Evolutionary conservation across 169 alveolate genomes (phyloP).

Genomic region (Cryptosporidium felis): DNA sequence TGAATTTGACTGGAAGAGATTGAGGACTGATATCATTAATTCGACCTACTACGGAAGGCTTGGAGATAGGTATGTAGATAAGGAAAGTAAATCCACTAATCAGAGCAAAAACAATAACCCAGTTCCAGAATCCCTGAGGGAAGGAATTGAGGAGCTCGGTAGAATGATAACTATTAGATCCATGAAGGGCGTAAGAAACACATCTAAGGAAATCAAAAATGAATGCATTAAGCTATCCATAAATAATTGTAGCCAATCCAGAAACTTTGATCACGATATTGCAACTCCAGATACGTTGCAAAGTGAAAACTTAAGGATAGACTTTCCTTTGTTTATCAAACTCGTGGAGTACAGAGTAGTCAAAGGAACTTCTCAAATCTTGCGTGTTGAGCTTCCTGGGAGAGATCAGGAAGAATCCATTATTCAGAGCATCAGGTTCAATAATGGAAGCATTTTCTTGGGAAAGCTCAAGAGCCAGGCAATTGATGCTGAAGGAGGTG

Average conservation of each 20-base stretch:
- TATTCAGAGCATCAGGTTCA: not conserved
- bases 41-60: slow-evolving; percentile 45
- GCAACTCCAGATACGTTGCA: not conserved
- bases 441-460: slow-evolving; percentile 18
- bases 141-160: slow-evolving; percentile 37
- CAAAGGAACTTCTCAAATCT: slow-evolving; percentile 53
- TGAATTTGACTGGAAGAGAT: slow-evolving; percentile 46
- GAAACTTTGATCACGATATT: not conserved
- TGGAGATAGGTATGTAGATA: not conserved
- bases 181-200: too few relatives aligned
- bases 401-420: slow-evolving; percentile 53
- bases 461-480: too few relatives aligned
- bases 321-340: slow-evolving; percentile 36
- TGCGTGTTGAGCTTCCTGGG: slow-evolving; percentile 23
- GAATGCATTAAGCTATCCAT: too few relatives aligned
- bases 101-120: not conserved
- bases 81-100: not conserved
- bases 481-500: too few relatives aligned
- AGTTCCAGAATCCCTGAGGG: slow-evolving; percentile 41
- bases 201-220: too few relatives aligned
- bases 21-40: slow-evolving; percentile 33
- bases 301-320: slow-evolving; percentile 11
- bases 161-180: slow-evolving; percentile 35
- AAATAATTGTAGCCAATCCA: too few relatives aligned
- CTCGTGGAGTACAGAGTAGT: slow-evolving; percentile 50